Evolutionary conservation across 116 monocot species (phyloP).

Genomic region (Papilionanthe hybrid): DNA sequence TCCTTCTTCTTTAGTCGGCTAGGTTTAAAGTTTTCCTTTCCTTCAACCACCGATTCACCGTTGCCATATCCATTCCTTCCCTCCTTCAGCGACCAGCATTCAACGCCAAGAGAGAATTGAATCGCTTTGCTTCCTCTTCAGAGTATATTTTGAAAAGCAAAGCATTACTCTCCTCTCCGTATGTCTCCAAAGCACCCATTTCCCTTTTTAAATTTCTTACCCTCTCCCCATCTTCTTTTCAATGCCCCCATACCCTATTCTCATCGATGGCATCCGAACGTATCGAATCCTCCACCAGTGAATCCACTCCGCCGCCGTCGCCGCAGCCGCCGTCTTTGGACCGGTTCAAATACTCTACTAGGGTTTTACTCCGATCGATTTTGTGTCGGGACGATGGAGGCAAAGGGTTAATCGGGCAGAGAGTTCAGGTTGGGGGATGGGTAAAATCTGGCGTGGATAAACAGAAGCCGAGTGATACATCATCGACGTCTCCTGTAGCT

Average conservation of each 20-base stretch:
- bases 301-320: not conserved
- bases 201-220: not conserved
- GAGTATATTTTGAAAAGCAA: not conserved
- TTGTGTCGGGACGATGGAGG: conserved; percentile 37
- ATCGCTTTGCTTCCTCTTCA: not conserved
- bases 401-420: conserved; percentile 39
- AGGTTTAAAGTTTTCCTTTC: not conserved
- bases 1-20: no score
- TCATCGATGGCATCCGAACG: conserved; percentile 1
- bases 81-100: not conserved
- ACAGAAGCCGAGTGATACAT: not conserved
- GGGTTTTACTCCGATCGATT: conserved; percentile 52
- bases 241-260: not conserved
- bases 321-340: not conserved
- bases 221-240: not conserved
- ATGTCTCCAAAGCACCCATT: not conserved
- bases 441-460: conserved; percentile 48
- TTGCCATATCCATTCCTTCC: not conserved
- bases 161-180: not conserved
- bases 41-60: not conserved
- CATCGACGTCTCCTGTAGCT: not conserved
- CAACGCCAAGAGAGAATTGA: not conserved
- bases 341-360: conserved; percentile 52
- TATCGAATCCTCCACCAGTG: not conserved
- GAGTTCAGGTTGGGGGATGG: conserved; percentile 78